Evolutionary conservation across 2,329 filamentous ascomycete genomes (phyloP), one percentile per base, ranked within the genome.

Genomic region (Curvularia lunata): DNA sequence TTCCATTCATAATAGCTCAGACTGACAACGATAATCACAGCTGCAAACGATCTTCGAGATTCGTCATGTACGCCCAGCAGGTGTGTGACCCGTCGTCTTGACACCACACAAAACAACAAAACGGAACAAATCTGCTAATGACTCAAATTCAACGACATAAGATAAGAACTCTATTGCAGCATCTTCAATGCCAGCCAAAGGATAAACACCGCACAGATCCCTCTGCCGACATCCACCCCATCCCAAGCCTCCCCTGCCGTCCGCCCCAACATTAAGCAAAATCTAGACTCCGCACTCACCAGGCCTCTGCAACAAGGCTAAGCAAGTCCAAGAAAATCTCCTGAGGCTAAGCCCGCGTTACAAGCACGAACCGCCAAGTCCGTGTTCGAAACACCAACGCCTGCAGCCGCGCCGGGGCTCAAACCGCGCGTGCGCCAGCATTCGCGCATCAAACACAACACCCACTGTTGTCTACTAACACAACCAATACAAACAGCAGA

Each of bases 371-470:
- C 25, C 58, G 64, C 67, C 67, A 67, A 67, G 67, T 40, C 38
- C 34, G 32, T 19, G 50, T 45, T 61, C 69, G 69, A 74, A 74
- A 74, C 71, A 68, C 60, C 27, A 53, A 47, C 34, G 23, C 48
- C 53, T 23, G 40, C 53, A 52, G 34, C 45, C 12, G 30, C 4
- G 5, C 34, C 47, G 16, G 23, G 34, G 51, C 62, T 56, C 67
- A 72, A 69, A 75, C 70, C 57, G 48, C 56, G 40, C 41, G 27
- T 58, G 71, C 69, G 48, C 54, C 71, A 75, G 52, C 42, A 57
- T 30, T 37, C 19, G 63, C 65, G 67, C 64, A 68, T 71, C 66
- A 70, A 69, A 75, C 70, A 40, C 48, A 16, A 10, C 40, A 19
- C 40, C 63, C 57, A 62, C 63, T 52, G 51, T 30, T 28, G 43